These are phyloP conservation scores for Candida vartiovaarae DNA, from an alignment of 805 yeast species.

Conservation along the genomic window DNA sequence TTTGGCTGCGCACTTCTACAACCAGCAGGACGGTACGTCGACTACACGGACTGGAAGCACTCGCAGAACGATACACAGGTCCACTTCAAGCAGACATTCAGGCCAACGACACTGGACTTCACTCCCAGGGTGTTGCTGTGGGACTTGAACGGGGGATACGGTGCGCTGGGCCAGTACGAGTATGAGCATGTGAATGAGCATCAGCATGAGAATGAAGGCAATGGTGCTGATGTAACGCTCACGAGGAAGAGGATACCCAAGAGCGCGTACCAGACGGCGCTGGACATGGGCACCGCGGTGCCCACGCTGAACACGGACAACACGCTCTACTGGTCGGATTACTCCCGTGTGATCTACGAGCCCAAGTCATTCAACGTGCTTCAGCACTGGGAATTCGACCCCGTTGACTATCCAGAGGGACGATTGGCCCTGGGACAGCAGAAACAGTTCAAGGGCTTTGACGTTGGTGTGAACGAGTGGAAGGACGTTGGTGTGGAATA, in stretches of 20 bases:
- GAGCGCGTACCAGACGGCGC: slow-evolving; percentile 54
- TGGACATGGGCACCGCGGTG: slow-evolving; percentile 41
- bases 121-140: slow-evolving; percentile 80
- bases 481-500: slow-evolving; percentile 37
- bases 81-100: slow-evolving; percentile 36
- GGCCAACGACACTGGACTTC: slow-evolving; percentile 41
- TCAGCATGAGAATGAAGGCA: slow-evolving; percentile 2
- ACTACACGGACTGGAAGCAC: slow-evolving; percentile 31
- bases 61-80: slow-evolving; percentile 36
- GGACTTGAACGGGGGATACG: slow-evolving; percentile 75
- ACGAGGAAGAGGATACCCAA: slow-evolving; percentile 34
- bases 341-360: slow-evolving; percentile 55
- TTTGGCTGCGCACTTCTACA: slow-evolving; percentile 72
- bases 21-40: slow-evolving; percentile 65
- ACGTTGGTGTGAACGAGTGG: slow-evolving; percentile 59
- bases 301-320: slow-evolving; percentile 32
- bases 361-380: slow-evolving; percentile 53
- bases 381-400: slow-evolving; percentile 52
- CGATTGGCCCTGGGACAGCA: slow-evolving; percentile 21
- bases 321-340: slow-evolving; percentile 76
- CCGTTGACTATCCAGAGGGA: slow-evolving; percentile 24
- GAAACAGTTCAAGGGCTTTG: slow-evolving; percentile 38
- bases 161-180: slow-evolving; percentile 53
- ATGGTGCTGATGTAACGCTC: slow-evolving; percentile 17
- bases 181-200: slow-evolving; percentile 22